Base-by-base conservation (phyloP, 257 asterid genomes). In the Fraxinus pennsylvanica region DNA sequence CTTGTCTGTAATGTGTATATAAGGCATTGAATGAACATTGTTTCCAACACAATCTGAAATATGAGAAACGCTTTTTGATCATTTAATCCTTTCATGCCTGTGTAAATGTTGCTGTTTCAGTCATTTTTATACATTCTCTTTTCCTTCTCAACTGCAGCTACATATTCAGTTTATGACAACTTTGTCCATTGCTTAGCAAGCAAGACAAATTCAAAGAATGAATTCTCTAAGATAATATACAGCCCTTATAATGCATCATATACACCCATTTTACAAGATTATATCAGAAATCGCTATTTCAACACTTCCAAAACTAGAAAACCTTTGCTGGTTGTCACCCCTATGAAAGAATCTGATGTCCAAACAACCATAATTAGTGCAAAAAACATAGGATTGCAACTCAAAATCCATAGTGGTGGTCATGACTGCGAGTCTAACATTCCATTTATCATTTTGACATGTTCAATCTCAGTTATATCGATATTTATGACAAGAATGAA, bases 341-440 rank as follows among this genome's bases (percentile, higher is more conserved):
- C 92, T 17, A 14, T 63, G 47, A 1, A 2, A 1, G 83, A 61
- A 13, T 19, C 75, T 13, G 88, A 83, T 0, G 78, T 85, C 1
- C 79, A 61, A 10, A 85, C 84, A 6, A 35, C 85, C 9, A 73
- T 86, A 8, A 0, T 70, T 4, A 85, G 92, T 65, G 61, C 87
- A 6, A 83, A 82, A 65, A 29, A 59, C 6, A 71, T 76, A 15
- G 74, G 79, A 0, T n/a, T 90, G 17, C 84, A 74, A 8, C 80
- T 90, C 7, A 86, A 78, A 38, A 82, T 84, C 68, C 84, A 91
- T n/a, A 89, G 93, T 27, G 92, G 92, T 0, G 91, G 91, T 9
- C 94, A 89, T 15, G 92, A 89, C 54, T 89, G 65, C 33, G 94
- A 88, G 4, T 69, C 89, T 2, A 35, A 30, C 0, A 4, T 33